Evolutionary conservation across 2,329 filamentous ascomycete genomes (phyloP).

Genomic region (Tolypocladium ophioglossoides): DNA sequence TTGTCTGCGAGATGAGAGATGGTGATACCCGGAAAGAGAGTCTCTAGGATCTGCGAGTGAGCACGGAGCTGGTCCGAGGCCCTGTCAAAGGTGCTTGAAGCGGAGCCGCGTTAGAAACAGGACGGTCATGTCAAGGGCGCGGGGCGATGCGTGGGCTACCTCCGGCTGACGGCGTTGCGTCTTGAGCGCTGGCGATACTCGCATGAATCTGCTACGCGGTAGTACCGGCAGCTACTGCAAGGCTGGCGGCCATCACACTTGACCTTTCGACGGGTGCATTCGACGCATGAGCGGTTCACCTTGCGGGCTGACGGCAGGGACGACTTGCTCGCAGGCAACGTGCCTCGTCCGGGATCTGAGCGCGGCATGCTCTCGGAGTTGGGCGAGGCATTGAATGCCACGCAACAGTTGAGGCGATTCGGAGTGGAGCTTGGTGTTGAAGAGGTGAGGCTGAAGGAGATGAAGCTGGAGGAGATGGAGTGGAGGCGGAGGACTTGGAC

Average conservation of each 20-base stretch:
- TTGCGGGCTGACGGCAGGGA: neutral
- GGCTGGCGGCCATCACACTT: slow-evolving; percentile 30
- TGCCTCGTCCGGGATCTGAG: neutral
- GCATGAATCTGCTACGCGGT: slow-evolving; percentile 13
- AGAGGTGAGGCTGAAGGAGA: neutral
- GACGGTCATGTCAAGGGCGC: slow-evolving; percentile 1
- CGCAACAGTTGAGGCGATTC: neutral
- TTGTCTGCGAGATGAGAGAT: slow-evolving; percentile 10
- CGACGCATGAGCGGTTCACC: slow-evolving; percentile 15
- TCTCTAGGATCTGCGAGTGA: slow-evolving; percentile 12
- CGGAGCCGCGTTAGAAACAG: slow-evolving; percentile 1
- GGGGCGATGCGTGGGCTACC: slow-evolving; percentile 7
- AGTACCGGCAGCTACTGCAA: slow-evolving; percentile 26
- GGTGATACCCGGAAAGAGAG: slow-evolving; percentile 10
- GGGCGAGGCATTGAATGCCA: neutral
- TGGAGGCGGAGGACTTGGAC: neutral
- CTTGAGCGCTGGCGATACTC: slow-evolving; percentile 18
- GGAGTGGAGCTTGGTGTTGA: neutral
- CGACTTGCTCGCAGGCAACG: neutral
- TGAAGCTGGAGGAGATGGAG: too few relatives aligned
- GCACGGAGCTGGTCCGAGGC: slow-evolving; percentile 11
- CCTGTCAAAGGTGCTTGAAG: slow-evolving; percentile 13
- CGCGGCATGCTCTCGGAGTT: neutral
- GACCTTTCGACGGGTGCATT: slow-evolving; percentile 18
- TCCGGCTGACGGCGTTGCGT: slow-evolving; percentile 18